Conservation (phyloP, 2,329 filamentous ascomycete genomes). For the Phialophora verrucosa region DNA sequence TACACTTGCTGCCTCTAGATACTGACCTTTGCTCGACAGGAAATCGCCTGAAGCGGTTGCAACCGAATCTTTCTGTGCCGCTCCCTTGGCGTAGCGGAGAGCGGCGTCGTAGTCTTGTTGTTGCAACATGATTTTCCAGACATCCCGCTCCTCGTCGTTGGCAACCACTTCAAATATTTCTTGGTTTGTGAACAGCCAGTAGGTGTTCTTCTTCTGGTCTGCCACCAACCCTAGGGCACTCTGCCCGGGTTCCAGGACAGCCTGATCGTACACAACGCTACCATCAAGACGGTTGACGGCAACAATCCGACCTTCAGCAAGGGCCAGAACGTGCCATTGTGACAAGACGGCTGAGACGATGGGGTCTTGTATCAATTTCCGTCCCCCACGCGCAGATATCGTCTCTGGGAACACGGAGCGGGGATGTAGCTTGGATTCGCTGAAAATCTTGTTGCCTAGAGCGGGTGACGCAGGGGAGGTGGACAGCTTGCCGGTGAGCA, state of each 20-base stretch:
- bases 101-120: constrained; percentile 87
- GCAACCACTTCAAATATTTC: constrained; percentile 95
- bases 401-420: constrained; percentile 73
- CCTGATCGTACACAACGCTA: constrained; percentile 83
- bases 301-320: constrained; percentile 82
- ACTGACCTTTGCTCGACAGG: constrained; percentile 79
- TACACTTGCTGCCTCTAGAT: constrained; percentile 81
- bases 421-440: constrained; percentile 77
- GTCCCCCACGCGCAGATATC: constrained; percentile 68
- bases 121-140: constrained; percentile 92
- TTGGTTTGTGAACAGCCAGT: constrained; percentile 90
- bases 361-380: constrained; percentile 70
- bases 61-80: constrained; percentile 84
- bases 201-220: constrained; percentile 93
- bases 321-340: constrained; percentile 87
- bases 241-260: constrained; percentile 79
- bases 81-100: constrained; percentile 79
- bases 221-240: constrained; percentile 81
- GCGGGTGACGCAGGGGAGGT: constrained; percentile 65
- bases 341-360: constrained; percentile 83
- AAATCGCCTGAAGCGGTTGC: constrained; percentile 91
- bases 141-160: constrained; percentile 85
- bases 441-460: constrained; percentile 75
- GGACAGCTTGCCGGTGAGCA: constrained; percentile 83
- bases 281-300: constrained; percentile 88